Evolutionary conservation across 2,329 filamentous ascomycete species (phyloP).

Genomic region (Pestalotiopsis sp.): DNA sequence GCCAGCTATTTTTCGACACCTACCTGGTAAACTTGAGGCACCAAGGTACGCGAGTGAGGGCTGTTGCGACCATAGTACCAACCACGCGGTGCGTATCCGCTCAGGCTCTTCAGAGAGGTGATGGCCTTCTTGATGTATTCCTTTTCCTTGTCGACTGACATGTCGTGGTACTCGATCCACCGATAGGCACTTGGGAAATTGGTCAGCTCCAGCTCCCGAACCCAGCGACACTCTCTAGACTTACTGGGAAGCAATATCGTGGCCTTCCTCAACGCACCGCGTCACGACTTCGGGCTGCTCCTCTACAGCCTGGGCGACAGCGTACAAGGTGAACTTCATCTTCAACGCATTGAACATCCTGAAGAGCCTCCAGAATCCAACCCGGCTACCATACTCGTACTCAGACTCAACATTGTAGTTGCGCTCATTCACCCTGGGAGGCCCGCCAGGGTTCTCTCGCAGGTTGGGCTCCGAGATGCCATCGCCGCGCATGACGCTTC

Average conservation of each 20-base stretch:
- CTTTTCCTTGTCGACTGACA: slow-evolving; percentile 48
- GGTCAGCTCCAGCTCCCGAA: not conserved
- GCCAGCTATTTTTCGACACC: not conserved
- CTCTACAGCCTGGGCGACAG: slow-evolving; percentile 50
- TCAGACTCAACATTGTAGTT: slow-evolving; percentile 50
- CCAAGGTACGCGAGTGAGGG: slow-evolving; percentile 45
- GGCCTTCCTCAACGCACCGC: slow-evolving; percentile 50
- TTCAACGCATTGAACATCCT: slow-evolving; percentile 48
- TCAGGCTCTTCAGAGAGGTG: slow-evolving; percentile 40
- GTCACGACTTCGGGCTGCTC: slow-evolving; percentile 48
- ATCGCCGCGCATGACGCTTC: slow-evolving; percentile 40
- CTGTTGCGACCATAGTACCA: slow-evolving; percentile 52
- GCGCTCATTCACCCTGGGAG: slow-evolving; percentile 41
- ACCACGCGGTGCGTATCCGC: slow-evolving; percentile 48
- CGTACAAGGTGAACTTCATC: slow-evolving; percentile 54
- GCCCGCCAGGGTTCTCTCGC: slow-evolving; percentile 39
- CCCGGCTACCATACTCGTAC: slow-evolving; percentile 53
- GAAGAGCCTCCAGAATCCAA: slow-evolving; percentile 53
- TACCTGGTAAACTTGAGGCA: slow-evolving; percentile 50
- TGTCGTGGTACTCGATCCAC: slow-evolving; percentile 53
- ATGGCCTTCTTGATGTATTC: slow-evolving; percentile 47
- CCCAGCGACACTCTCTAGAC: not conserved
- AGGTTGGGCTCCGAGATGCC: slow-evolving; percentile 38
- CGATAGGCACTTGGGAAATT: slow-evolving; percentile 39
- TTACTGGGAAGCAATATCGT: slow-evolving; percentile 50